Evolutionary conservation across 2,329 filamentous ascomycete genomes (phyloP), one percentile per base, ranked within the genome.

Genomic region (Claviceps sp.): DNA sequence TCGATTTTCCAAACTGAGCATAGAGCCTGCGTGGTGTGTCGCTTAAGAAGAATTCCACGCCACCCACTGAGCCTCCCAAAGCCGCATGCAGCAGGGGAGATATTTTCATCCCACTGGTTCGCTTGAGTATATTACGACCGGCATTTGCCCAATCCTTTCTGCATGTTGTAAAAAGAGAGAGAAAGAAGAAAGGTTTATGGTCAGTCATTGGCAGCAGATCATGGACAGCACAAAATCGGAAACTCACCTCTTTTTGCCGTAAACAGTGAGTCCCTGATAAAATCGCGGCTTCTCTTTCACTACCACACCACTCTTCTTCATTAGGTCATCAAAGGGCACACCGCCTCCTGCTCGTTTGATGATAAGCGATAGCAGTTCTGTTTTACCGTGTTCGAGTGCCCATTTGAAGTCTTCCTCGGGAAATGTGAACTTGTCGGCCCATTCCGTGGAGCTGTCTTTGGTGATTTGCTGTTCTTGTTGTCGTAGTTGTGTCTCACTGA

Each of bases 241-340:
- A 9, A 48, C 60, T 34, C 63, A 72, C 71, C 70, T 69, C 61
- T 90, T 90, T 64, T 80, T 81, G 2, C 87, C 86, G 56, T 85
- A 82, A 1, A 94, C 83, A 1, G 80, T 83, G 34, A 91, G 66
- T 0, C 88, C 88, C 64, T 86, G 84, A 61, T 94, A 94, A 63
- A 79, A 86, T 18, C 76, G 76, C 1, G 86, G 79, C 63, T 84
- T 86, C 56, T 78, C 71, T 50, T 78, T 72, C 48, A 82, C 64
- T 59, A 84, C 75, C 1, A 84, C 66, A 2, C 85, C 85, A 52
- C 75, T 83, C 52, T 77, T 77, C 65, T 82, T 77, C 44, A 86
- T 76, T 5, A 93, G 67, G 18, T 78, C 70, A 47, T 85, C 77
- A 0, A 90, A 67, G 0, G 85, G 84, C 54, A 91, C 76, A 1